These are phyloP conservation scores for Baffinella frigidus DNA, from an alignment of 208 protist genomes.

Conservation along the genomic window DNA sequence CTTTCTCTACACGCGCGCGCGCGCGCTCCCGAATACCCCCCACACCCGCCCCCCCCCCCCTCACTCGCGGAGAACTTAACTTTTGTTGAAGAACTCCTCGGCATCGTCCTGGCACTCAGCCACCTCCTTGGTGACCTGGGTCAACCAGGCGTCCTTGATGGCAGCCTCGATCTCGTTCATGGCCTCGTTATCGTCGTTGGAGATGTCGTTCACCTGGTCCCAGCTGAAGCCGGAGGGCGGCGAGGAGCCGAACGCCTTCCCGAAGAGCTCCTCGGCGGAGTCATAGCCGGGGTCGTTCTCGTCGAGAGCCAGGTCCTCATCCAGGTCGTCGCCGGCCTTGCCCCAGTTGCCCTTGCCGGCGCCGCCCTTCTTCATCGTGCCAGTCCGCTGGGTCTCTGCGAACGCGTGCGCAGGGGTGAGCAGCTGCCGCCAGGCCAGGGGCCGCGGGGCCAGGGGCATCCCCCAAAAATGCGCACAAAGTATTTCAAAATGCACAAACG, in stretches of 20 bases:
- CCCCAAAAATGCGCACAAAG: no score
- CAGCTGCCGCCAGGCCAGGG: background rate
- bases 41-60: no score
- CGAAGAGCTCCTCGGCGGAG: slow-evolving; percentile 8
- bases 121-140: background rate
- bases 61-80: no score
- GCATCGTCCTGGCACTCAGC: background rate
- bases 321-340: background rate
- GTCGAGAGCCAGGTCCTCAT: background rate
- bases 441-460: background rate
- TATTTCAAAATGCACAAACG: no score
- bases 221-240: background rate
- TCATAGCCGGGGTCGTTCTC: background rate
- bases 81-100: slow-evolving; percentile 1
- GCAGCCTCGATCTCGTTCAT: slow-evolving; percentile 2
- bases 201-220: background rate
- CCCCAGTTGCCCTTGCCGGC: background rate
- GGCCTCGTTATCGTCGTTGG: background rate
- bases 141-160: background rate
- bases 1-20: no score
- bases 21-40: no score
- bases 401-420: no score
- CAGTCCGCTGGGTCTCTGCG: no score
- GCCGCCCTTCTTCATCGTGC: background rate
- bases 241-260: background rate